Percentiles rank a stretch among this genome's conserved stretches.
Evolutionary conservation across 371 early-diverging fungal genomes (phyloP).

Genomic region (Circinella umbellata): DNA sequence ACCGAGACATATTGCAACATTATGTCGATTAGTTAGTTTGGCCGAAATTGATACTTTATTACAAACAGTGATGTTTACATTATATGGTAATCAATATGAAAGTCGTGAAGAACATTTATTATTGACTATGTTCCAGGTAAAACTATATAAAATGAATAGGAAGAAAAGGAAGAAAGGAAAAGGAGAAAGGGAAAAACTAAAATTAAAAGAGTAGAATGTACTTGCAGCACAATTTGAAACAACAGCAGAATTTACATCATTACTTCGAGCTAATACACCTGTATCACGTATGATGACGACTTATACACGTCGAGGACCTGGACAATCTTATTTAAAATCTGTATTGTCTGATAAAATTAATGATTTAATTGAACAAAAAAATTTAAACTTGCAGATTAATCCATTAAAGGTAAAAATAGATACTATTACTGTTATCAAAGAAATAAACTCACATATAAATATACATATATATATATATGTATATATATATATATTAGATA

Average conservation of each 20-base stretch:
- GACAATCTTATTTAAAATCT: conserved; percentile 90
- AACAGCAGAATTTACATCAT: conserved; percentile 84
- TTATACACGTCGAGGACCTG: conserved; percentile 94
- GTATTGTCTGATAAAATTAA: conserved; percentile 85
- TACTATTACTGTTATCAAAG: too few species aligned
- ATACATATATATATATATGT: conserved; percentile 68
- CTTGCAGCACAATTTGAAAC: conserved; percentile 91
- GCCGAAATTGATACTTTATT: conserved; percentile 92
- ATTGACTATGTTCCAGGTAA: conserved; percentile 94
- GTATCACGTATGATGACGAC: conserved; percentile 98
- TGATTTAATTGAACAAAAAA: conserved; percentile 74
- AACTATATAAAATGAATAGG: background rate
- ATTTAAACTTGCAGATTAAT: conserved; percentile 86
- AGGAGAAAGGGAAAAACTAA: too few species aligned
- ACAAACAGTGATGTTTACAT: conserved; percentile 95
- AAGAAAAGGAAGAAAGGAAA: too few species aligned
- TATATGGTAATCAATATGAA: conserved; percentile 97
- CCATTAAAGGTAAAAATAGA: conserved; percentile 69
- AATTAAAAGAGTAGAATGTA: conserved; percentile 64
- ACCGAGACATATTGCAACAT: conserved; percentile 88
- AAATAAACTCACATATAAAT: background rate
- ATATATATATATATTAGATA: conserved; percentile 49
- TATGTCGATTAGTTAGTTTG: conserved; percentile 83
- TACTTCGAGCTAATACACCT: conserved; percentile 94
- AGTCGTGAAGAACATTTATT: conserved; percentile 93